phyloP scores from a whole-genome alignment of 805 yeast genomes.

The Kurtzmaniella cleridarum region DNA sequence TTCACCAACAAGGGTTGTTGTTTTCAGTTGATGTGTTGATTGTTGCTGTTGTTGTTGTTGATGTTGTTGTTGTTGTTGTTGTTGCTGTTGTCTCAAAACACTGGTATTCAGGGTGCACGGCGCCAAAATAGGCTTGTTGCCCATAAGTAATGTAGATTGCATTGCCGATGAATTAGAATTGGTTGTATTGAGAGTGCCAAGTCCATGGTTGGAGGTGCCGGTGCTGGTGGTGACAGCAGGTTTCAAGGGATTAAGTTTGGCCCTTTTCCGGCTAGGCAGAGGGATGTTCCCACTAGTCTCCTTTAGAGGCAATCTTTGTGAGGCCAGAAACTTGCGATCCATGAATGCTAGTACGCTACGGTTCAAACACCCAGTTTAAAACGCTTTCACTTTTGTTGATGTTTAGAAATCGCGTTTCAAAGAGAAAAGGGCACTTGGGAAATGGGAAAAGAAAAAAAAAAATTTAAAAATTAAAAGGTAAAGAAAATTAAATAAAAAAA shows the following conservation, averaged over 20 bases:
- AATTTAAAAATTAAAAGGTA: too few relatives aligned
- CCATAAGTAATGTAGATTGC: not conserved
- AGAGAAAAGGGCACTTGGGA: too few relatives aligned
- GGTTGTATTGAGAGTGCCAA: not conserved
- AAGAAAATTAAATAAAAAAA: too few relatives aligned
- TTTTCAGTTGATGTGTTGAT: not conserved
- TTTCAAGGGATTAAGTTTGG: constrained; percentile 12
- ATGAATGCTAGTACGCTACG: too few relatives aligned
- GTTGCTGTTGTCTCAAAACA: not conserved
- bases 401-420: too few relatives aligned
- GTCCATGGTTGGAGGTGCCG: not conserved
- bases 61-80: not conserved
- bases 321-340: too few relatives aligned
- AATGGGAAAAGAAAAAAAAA: too few relatives aligned
- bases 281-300: constrained; percentile 38
- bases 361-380: too few relatives aligned
- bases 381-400: too few relatives aligned
- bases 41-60: too few relatives aligned
- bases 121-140: not conserved
- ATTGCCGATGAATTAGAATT: not conserved
- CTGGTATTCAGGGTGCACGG: not conserved
- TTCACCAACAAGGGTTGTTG: constrained; percentile 35
- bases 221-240: not conserved
- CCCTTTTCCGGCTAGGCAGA: constrained; percentile 29
- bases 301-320: constrained; percentile 29